Evolutionary conservation across 2,329 filamentous ascomycete species (phyloP), one percentile per base, ranked within the genome.

Genomic region (Ascosphaera acerosa): DNA sequence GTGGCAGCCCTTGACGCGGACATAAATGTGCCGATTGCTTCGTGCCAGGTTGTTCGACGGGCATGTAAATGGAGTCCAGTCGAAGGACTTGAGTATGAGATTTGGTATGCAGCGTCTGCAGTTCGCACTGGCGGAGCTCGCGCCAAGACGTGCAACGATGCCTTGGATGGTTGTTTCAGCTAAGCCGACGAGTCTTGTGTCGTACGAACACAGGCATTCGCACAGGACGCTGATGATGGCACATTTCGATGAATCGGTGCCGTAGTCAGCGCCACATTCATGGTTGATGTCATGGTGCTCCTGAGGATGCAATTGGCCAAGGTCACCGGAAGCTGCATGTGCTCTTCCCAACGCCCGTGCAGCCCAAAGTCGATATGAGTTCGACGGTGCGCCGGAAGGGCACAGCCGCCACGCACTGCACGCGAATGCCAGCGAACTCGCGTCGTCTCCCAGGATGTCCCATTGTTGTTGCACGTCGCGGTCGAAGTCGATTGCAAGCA

Each of bases 341-440:
- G 78, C 72, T 45, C 80, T 67, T 5, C 89, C 87, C 28, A 94
- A 59, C 2, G 82, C 74, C 37, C 73, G 66, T 3, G 77, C 82
- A 28, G 77, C 76, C 89, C 89, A 97, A 1, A 76, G 56, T 1
- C 80, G 55, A 46, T 87, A 92, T 10, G 68, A 63, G 16, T 64
- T 55, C 34, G 70, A 75, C 10, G 73, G 57, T 2, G 63, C 54
- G 22, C 62, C 57, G n/a, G 64, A 59, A 35, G 65, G 61, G 40
- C 80, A 76, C 26, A 76, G 81, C 44, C 72, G 70, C 71, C 75
- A 87, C 0, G 92, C 61, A 12, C 70, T 64, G 9, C 69, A 56
- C 2, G 70, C 66, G 43, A 72, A 67, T 2, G 53, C 48, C 9
- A 66, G 48, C 7, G 78, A 71, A 27, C 68, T 59, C 10, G 60